These are phyloP conservation scores for Mimosa pudica DNA, from an alignment of 306 rosid genomes.

Conservation along the genomic window DNA sequence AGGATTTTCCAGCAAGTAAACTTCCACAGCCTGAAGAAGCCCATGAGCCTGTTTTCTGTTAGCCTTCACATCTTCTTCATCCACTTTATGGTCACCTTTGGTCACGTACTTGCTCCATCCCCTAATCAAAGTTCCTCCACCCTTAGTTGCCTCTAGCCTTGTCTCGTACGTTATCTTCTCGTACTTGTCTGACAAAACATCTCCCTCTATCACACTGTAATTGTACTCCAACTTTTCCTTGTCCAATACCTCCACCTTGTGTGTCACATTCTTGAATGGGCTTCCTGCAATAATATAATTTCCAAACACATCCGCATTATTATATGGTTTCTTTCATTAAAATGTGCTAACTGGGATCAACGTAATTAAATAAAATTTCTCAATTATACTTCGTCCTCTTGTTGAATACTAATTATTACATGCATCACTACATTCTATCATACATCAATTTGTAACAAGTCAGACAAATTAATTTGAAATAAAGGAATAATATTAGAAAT, in stretches of 20 bases:
- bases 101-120: background rate
- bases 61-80: conserved; percentile 21
- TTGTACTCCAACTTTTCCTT: conserved; percentile 40
- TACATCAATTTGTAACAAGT: too few relatives aligned
- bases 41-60: conserved; percentile 18
- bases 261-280: conserved; percentile 41
- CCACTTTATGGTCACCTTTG: background rate
- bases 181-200: conserved; percentile 44
- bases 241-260: conserved; percentile 50
- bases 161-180: conserved; percentile 48
- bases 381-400: too few relatives aligned
- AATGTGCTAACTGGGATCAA: too few relatives aligned
- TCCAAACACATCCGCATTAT: background rate
- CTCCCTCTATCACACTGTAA: conserved; percentile 47
- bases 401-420: too few relatives aligned
- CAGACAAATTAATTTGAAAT: too few relatives aligned
- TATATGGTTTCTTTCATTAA: too few relatives aligned
- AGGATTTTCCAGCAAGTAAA: conserved; percentile 29
- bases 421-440: too few relatives aligned
- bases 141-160: conserved; percentile 45
- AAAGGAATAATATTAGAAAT: too few relatives aligned
- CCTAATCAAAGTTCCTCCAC: conserved; percentile 37
- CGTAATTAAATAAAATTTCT: too few relatives aligned
- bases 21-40: conserved; percentile 29
- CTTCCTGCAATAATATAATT: conserved; percentile 38